Evolutionary conservation across 2,329 filamentous ascomycete species (phyloP), one percentile per base, ranked within the genome.

Genomic region (Mycosphaerella arachidis): DNA sequence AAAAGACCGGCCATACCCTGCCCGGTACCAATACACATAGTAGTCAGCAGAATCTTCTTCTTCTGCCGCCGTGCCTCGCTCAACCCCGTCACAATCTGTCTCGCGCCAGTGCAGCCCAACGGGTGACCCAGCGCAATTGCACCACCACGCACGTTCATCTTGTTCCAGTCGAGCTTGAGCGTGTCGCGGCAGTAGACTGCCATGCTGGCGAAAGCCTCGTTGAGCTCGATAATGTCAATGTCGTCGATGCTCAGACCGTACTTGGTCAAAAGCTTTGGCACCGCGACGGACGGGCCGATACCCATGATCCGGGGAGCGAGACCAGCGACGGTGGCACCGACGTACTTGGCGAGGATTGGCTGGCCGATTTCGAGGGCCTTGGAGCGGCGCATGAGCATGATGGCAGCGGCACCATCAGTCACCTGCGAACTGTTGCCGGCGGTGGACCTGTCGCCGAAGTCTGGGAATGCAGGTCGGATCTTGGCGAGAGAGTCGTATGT

Each of bases 151-250:
- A 87, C 83, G 78, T 94, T 94, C 82, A 94, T 84, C 84, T 92
- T 93, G 70, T 82, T 76, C 76, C 83, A 84, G 72, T 90, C 86
- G 54, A 93, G 79, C 66, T 84, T 84, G 54, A 94, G 82, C 66
- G 73, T 77, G 60, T 81, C 75, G 27, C 67, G 63, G 78, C 92
- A 96, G 84, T 97, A 97, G 31, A 97, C 92, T 1, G 91, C 92
- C 94, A 97, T 97, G 55, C 90, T 94, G 24, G 92, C 93, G 71
- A 99, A 99, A 1, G 94, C 94, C 83, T 99, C 94, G 80, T 99
- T 99, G 73, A 99, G 78, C 83, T 97, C 94, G 68, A 93, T 82
- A 37, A 97, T 83, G 72, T 99, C 94, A 63, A 94, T 84, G 69
- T 97, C 94, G 60, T 88, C 84, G 56, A 96, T 80, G 27, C 82